Evolutionary conservation across 228 moss, liverwort and hornwort genomes (phyloP).

Genomic region (Sphagnum fallax): DNA sequence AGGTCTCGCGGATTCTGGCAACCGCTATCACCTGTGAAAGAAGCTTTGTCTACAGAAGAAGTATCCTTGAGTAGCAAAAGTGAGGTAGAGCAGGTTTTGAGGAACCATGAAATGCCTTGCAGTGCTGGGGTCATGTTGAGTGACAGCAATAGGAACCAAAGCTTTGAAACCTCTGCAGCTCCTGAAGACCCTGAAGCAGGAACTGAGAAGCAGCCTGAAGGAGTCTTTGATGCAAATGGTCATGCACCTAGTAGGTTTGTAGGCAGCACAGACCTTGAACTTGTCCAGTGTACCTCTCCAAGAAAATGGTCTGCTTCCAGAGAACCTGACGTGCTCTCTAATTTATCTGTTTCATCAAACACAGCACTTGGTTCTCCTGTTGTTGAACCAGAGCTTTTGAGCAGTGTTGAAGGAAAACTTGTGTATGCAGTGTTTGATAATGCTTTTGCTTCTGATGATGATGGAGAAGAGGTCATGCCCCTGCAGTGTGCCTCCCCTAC

Average conservation of each 20-base stretch:
- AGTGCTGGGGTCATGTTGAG: background rate
- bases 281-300: constrained; percentile 33
- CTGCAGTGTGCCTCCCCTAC: constrained; percentile 51
- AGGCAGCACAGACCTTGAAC: constrained; percentile 33
- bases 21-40: constrained; percentile 37
- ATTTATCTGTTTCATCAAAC: too few species aligned
- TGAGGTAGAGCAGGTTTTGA: background rate
- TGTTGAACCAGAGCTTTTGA: constrained; percentile 24
- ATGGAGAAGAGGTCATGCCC: constrained; percentile 10
- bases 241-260: constrained; percentile 8
- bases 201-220: too few species aligned
- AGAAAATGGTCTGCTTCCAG: constrained; percentile 17
- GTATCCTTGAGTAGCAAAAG: constrained; percentile 23
- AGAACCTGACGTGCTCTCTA: background rate
- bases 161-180: constrained; percentile 23
- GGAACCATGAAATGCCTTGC: background rate
- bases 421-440: background rate
- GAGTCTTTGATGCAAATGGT: too few species aligned
- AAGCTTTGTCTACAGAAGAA: constrained; percentile 27
- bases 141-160: constrained; percentile 10
- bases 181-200: too few species aligned
- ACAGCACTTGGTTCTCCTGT: too few species aligned
- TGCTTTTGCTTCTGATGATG: background rate
- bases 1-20: constrained; percentile 26
- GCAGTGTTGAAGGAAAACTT: background rate